Percentiles rank a stretch among this genome's conserved stretches.
Conservation (phyloP, 2,329 filamentous ascomycete genomes). For the Fusarium sp. region DNA sequence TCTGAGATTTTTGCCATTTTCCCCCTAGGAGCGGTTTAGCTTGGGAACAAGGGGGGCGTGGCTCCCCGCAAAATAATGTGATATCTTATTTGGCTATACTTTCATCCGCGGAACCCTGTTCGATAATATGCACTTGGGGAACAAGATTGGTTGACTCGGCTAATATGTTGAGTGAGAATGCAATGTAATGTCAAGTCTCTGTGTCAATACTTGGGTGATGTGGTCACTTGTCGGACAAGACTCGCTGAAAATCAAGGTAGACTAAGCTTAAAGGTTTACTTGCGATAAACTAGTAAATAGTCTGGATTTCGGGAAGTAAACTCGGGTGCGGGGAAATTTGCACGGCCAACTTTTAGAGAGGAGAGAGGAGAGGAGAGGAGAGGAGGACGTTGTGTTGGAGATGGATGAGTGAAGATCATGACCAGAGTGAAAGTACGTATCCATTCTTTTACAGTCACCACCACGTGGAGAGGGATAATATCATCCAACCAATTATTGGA, state of each 20-base stretch:
- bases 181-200: background rate
- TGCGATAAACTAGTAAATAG: background rate
- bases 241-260: background rate
- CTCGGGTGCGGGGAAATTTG: conserved; percentile 26
- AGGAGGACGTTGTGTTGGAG: conserved; percentile 21
- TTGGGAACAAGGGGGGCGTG: background rate
- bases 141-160: conserved; percentile 14
- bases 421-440: background rate
- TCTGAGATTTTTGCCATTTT: conserved; percentile 25
- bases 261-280: conserved; percentile 1
- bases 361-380: too few species aligned
- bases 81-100: conserved; percentile 8
- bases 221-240: background rate
- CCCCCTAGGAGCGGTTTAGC: conserved; percentile 16
- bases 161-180: conserved; percentile 4
- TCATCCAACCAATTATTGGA: background rate
- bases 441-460: background rate
- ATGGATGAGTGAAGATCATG: conserved; percentile 30
- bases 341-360: background rate
- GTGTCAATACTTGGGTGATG: background rate
- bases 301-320: conserved; percentile 2
- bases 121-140: conserved; percentile 22
- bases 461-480: conserved; percentile 24
- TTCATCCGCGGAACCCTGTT: conserved; percentile 19
- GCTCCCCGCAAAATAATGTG: conserved; percentile 37